These are phyloP conservation scores for Pseudoneurospora amorphoporcata DNA, from an alignment of 495 filamentous ascomycete species.

Conservation along the genomic window DNA sequence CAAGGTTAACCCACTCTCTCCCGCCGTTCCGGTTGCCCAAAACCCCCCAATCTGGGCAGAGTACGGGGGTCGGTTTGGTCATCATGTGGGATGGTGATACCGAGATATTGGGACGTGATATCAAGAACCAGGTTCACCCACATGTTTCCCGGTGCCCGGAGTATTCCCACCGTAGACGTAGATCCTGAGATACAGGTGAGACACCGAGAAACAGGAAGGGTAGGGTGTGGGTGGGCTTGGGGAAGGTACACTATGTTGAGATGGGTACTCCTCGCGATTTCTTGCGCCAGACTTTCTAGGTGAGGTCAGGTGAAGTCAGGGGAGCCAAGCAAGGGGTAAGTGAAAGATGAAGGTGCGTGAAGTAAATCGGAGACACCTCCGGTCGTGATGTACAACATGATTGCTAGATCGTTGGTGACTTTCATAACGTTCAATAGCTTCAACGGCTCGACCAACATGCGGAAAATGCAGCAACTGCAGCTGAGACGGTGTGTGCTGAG, in stretches of 20 bases:
- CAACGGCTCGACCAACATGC: neutral
- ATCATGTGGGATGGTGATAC: neutral
- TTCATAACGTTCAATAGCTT: neutral
- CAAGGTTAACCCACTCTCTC: neutral
- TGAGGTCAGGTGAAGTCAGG: neutral
- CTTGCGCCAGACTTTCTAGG: neutral
- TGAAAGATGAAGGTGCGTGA: neutral
- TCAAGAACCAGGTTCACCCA: neutral
- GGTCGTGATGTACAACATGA: neutral
- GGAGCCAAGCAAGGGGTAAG: neutral
- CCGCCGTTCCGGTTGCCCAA: neutral
- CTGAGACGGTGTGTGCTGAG: neutral
- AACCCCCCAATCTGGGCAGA: neutral
- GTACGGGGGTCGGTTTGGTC: neutral
- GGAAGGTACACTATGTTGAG: neutral
- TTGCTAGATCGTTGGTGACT: neutral
- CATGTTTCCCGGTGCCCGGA: neutral
- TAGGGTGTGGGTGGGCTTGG: neutral
- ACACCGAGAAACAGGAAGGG: neutral
- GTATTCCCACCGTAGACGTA: neutral
- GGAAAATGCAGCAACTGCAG: neutral
- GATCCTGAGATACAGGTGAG: neutral
- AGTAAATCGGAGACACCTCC: neutral
- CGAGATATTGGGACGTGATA: neutral
- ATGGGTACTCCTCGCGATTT: neutral